These are phyloP conservation scores for Calendula officinalis DNA, from an alignment of 129 eudicot species.

Conservation along the genomic window DNA sequence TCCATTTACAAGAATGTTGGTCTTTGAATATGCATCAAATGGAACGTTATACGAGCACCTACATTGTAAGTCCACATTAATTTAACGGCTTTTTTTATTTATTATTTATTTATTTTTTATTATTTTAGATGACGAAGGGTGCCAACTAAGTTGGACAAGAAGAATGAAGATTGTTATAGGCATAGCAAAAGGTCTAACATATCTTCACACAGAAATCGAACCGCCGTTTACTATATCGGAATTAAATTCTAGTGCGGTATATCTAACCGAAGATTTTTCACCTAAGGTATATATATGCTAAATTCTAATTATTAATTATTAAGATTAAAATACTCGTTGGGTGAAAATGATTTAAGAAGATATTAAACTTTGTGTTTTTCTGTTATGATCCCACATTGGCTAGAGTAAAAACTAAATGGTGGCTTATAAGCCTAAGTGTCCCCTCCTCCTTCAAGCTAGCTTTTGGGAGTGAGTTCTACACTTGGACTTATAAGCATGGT, in stretches of 20 bases:
- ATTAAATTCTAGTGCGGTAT: constrained; percentile 78
- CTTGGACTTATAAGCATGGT: too few relatives aligned
- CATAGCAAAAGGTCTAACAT: constrained; percentile 80
- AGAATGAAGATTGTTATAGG: constrained; percentile 92
- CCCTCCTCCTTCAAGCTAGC: too few relatives aligned
- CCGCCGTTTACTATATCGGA: constrained; percentile 93
- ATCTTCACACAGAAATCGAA: constrained; percentile 87
- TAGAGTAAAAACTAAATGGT: too few relatives aligned
- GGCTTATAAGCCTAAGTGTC: too few relatives aligned
- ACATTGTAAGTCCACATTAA: constrained; percentile 63
- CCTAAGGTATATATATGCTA: constrained; percentile 64
- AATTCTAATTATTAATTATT: background rate
- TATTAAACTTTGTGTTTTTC: background rate
- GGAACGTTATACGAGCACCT: constrained; percentile 96
- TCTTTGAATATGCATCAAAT: constrained; percentile 94
- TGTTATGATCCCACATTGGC: background rate
- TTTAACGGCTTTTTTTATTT: too few relatives aligned
- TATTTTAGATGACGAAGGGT: constrained; percentile 80
- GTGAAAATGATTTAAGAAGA: background rate
- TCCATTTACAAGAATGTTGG: constrained; percentile 97
- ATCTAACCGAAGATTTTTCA: constrained; percentile 91
- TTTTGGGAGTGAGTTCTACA: too few relatives aligned
- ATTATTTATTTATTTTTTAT: constrained; percentile 4
- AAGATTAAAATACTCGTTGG: background rate
- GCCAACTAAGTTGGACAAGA: constrained; percentile 94